Conservation (phyloP, 257 asterid genomes). For the Jacaranda copaia region DNA sequence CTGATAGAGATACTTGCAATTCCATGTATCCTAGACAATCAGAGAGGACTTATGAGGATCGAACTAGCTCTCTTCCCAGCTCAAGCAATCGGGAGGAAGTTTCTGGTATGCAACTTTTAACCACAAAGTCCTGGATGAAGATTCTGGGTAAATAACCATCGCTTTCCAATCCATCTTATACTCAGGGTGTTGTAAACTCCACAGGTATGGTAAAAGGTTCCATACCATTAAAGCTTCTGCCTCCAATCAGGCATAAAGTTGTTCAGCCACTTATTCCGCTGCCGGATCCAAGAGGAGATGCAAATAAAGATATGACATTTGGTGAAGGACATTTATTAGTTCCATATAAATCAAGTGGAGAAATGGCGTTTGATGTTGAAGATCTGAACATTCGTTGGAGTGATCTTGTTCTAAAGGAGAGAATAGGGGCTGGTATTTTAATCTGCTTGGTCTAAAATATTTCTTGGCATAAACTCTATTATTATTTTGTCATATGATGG, state of each 20-base stretch:
- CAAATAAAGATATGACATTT: constrained; percentile 45
- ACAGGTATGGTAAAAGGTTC: constrained; percentile 47
- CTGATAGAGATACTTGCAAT: constrained; percentile 53
- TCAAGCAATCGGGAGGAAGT: constrained; percentile 57
- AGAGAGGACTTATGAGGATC: constrained; percentile 50
- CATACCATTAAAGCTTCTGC: constrained; percentile 47
- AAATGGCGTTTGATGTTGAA: constrained; percentile 60
- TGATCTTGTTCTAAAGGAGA: constrained; percentile 82
- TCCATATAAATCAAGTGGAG: constrained; percentile 53
- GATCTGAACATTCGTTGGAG: constrained; percentile 81
- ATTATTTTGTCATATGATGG: constrained; percentile 11
- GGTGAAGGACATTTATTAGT: constrained; percentile 51
- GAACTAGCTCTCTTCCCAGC: constrained; percentile 46
- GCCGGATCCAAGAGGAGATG: constrained; percentile 51
- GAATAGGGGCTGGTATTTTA: constrained; percentile 81
- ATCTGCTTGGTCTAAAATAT: constrained; percentile 33
- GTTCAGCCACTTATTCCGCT: constrained; percentile 46
- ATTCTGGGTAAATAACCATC: constrained; percentile 49
- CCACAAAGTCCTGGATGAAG: constrained; percentile 48
- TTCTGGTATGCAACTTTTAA: constrained; percentile 45
- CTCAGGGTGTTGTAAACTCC: constrained; percentile 44
- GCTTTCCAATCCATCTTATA: constrained; percentile 45
- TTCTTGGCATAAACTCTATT: constrained; percentile 19
- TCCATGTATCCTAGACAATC: constrained; percentile 47
- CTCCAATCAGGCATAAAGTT: constrained; percentile 55